Evolutionary conservation across 371 early-diverging fungal species (phyloP).

Genomic region (Rhizomucor pusillus): DNA sequence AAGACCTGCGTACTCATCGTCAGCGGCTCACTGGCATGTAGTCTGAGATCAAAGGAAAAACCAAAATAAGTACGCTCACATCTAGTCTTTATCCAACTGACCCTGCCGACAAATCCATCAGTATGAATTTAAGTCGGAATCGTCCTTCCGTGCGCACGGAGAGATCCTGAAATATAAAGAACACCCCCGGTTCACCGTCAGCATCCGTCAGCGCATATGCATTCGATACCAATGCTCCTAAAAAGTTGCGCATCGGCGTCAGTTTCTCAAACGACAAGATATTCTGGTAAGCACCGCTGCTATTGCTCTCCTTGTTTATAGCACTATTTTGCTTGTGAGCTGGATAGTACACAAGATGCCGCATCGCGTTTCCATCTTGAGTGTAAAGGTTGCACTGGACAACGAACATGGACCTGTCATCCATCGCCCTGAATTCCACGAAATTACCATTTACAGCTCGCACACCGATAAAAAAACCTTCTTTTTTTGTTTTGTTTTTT

Average conservation of each 20-base stretch:
- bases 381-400: conserved; percentile 15
- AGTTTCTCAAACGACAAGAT: conserved; percentile 15
- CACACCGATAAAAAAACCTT: neutral
- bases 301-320: too few relatives aligned
- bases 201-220: conserved; percentile 14
- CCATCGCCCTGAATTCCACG: neutral
- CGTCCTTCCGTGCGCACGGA: conserved; percentile 41
- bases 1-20: conserved; percentile 26
- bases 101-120: conserved; percentile 24
- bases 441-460: neutral
- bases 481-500: neutral
- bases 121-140: conserved; percentile 37
- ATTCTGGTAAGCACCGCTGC: neutral
- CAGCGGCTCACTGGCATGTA: conserved; percentile 16
- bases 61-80: too few relatives aligned
- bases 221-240: conserved; percentile 10
- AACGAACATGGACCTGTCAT: conserved; percentile 4
- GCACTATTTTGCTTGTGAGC: neutral
- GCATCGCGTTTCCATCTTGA: conserved; percentile 7
- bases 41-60: too few relatives aligned
- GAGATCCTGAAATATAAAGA: conserved; percentile 50
- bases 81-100: neutral
- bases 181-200: conserved; percentile 44
- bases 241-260: conserved; percentile 9
- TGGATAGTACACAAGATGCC: conserved; percentile 10